phyloP scores from a whole-genome alignment of 805 yeast species.

The Candida mattraensis region DNA sequence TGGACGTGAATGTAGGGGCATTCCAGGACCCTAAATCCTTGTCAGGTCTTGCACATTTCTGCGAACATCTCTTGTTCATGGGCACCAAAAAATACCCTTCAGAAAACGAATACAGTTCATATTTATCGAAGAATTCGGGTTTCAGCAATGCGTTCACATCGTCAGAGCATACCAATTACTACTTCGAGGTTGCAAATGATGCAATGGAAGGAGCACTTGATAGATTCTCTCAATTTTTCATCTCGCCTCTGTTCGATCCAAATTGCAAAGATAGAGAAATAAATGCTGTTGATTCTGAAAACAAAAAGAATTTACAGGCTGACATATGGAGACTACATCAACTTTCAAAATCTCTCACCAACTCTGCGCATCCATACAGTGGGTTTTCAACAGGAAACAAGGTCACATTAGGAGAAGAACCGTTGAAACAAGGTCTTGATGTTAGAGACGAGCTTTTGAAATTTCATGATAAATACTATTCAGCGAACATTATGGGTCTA shows the following conservation, averaged over 20 bases:
- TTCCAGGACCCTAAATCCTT: conserved; percentile 63
- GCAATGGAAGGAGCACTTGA: conserved; percentile 86
- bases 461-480: conserved; percentile 70
- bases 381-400: conserved; percentile 90
- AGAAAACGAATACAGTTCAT: conserved; percentile 74
- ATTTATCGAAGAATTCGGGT: conserved; percentile 81
- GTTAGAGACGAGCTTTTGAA: conserved; percentile 80
- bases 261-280: conserved; percentile 88
- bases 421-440: conserved; percentile 59
- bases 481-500: conserved; percentile 86
- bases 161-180: conserved; percentile 84
- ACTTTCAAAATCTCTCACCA: conserved; percentile 72
- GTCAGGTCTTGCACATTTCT: conserved; percentile 80
- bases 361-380: conserved; percentile 76
- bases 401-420: conserved; percentile 68
- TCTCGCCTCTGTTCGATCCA: conserved; percentile 71
- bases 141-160: conserved; percentile 91
- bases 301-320: conserved; percentile 88
- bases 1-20: conserved; percentile 78
- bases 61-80: conserved; percentile 73
- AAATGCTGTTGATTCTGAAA: conserved; percentile 93
- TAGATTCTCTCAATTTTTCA: conserved; percentile 90
- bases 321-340: conserved; percentile 90
- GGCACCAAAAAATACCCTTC: conserved; percentile 75
- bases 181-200: conserved; percentile 77